Base-by-base conservation (phyloP, 441 rosid species). In the Arabidopsis hybrid region DNA sequence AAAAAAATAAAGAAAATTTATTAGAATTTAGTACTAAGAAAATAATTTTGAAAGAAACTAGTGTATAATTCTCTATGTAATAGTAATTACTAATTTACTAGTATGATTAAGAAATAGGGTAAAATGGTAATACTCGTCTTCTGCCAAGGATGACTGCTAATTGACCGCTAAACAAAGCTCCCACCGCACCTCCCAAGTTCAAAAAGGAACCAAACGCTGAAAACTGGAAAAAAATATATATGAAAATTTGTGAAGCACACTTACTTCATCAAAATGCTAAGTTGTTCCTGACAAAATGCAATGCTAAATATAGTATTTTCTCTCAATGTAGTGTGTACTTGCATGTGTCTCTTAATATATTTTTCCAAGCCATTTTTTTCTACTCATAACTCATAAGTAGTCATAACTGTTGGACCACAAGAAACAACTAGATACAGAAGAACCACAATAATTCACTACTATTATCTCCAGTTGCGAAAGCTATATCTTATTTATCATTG, bases 121-220 rank as follows among this genome's bases (percentile, higher is more conserved):
- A 51, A 59, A 31, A 17, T 5, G 0, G 55, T 42, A 50, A n/a
- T 71, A 77, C 80, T 0, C 72, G 68, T 77, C 73, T 52, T 60
- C 80, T 18, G 52, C 80, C 80, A 17, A 77, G 35, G 11, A 21
- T 51, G 38, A 72, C 32, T 9, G 80, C 76, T 31, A 77, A 0
- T 36, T 72, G 53, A 7, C 80, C 80, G 53, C 80, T 59, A 32
- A 62, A 59, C 8, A 71, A 58, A 1, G 80, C 80, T 7, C 80
- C 80, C 10, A 77, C 18, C 38, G 77, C 77, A 11, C 67, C 80
- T 60, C 80, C 80, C 11, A 77, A 1, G 7, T 72, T 77, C 57
- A 70, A 7, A 52, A 71, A 66, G 0, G 80, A 71, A 18, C 80
- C 80, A 60, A 77, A 77, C 16, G 64, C 68, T 51, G 80, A 60